These are phyloP conservation scores for Sporisorium sorghi DNA, from an alignment of 1,284 basidiomycete species.

Conservation along the genomic window DNA sequence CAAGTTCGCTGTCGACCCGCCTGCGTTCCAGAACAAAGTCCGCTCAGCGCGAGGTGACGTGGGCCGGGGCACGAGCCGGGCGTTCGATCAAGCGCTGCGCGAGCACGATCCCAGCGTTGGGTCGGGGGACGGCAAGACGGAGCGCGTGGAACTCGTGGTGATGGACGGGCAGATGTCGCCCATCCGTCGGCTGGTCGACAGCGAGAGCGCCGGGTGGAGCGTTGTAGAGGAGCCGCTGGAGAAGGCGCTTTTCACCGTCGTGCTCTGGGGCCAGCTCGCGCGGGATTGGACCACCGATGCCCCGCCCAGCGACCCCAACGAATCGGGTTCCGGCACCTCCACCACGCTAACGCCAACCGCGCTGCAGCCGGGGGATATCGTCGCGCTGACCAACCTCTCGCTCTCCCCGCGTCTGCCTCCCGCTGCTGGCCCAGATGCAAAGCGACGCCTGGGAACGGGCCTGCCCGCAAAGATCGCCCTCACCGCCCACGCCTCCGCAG, in stretches of 20 bases:
- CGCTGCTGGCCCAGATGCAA: not conserved
- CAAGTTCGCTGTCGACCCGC: slow-evolving; percentile 6
- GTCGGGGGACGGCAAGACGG: slow-evolving; percentile 12
- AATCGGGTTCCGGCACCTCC: not conserved
- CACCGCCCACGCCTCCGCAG: not conserved
- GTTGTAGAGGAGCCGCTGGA: slow-evolving; percentile 10
- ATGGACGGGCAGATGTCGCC: slow-evolving; percentile 28
- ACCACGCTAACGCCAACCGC: slow-evolving; percentile 1
- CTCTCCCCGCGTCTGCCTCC: slow-evolving; percentile 6
- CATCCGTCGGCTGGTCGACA: slow-evolving; percentile 1
- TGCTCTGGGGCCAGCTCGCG: slow-evolving; percentile 27
- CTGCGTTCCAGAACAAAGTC: not conserved
- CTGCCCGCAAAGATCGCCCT: slow-evolving; percentile 1
- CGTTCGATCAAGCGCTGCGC: not conserved
- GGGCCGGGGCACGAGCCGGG: not conserved
- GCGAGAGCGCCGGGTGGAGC: not conserved
- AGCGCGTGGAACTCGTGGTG: slow-evolving; percentile 20
- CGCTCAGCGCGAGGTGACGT: not conserved
- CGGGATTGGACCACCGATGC: slow-evolving; percentile 12
- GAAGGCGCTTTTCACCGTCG: slow-evolving; percentile 21
- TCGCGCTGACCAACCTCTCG: slow-evolving; percentile 20
- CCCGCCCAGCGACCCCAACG: not conserved
- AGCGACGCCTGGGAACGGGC: slow-evolving; percentile 17
- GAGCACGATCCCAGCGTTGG: not conserved
- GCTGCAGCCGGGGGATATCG: slow-evolving; percentile 24